These are phyloP conservation scores for Clitoria ternatea DNA, from an alignment of 306 rosid genomes.

Conservation along the genomic window DNA sequence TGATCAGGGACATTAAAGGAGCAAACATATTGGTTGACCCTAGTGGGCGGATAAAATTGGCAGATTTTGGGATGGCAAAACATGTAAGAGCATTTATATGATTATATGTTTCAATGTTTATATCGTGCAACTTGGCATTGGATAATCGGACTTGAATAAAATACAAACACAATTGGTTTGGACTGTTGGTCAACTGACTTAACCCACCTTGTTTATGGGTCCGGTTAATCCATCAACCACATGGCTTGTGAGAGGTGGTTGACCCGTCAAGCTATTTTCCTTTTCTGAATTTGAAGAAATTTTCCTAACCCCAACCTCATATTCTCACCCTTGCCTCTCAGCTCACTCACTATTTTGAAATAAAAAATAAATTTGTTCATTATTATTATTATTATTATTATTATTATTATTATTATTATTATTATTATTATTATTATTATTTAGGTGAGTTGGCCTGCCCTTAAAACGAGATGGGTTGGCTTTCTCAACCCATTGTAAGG, in stretches of 20 bases:
- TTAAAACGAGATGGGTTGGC: background rate
- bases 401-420: background rate
- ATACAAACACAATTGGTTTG: constrained; percentile 5
- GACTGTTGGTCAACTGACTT: background rate
- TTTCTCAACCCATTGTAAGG: background rate
- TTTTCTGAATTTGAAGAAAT: no score
- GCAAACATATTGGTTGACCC: constrained; percentile 97
- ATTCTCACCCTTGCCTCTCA: background rate
- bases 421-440: background rate
- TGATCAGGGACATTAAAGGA: constrained; percentile 88
- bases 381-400: background rate
- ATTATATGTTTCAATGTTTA: constrained; percentile 56
- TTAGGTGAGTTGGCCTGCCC: background rate
- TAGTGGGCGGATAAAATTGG: constrained; percentile 79
- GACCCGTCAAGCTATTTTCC: background rate
- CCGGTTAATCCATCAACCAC: background rate
- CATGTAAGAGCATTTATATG: constrained; percentile 73
- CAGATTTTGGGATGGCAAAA: constrained; percentile 98
- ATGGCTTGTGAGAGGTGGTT: background rate
- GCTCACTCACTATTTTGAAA: background rate
- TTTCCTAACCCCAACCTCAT: background rate
- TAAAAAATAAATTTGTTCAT: background rate
- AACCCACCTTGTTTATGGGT: background rate
- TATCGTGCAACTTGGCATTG: constrained; percentile 15
- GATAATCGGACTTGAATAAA: constrained; percentile 51